Base-by-base conservation (phyloP, 139 green algal species). In the Chlamydomonas schloesseri region DNA sequence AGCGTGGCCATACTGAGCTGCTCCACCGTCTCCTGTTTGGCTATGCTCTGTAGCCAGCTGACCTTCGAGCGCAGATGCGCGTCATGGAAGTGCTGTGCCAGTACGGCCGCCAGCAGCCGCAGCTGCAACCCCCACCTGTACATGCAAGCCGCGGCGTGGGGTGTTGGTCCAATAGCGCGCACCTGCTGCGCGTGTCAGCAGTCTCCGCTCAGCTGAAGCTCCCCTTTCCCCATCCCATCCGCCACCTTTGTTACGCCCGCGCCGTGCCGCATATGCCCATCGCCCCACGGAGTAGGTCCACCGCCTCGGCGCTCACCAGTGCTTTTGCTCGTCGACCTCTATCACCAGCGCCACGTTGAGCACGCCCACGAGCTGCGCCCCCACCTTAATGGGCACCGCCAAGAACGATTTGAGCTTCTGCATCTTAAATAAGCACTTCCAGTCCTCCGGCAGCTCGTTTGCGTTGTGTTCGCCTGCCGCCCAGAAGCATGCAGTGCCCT, bases 341-440 rank as follows among this genome's bases (percentile, higher is more conserved):
- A 81, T 84, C 15, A 83, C 73, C 20, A 89, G 65, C 18, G 84
- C 84, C 47, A 89, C 84, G 73, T 89, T 89, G 28, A 89, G 84
- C 58, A 89, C 84, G 1, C 84, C 84, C 18, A 73, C 64, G 9
- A 89, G 84, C 84, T 89, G 84, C 13, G 73, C 64, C 31, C 84
- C 84, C 8, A 89, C 84, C 34, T 89, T 89, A 53, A 89, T 89
- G 13, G 84, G 84, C 34, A 89, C 84, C 13, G 84, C 84, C 74
- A 89, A 36, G 67, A 89, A 89, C 1, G 84, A 89, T 17, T 79
- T 78, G 17, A 89, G 74, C 50, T 84, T 84, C 57, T 89, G 84
- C 64, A 82, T 89, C 46, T 84, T 84, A 18, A 75, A 89, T 17
- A 89, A 53, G 53, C 84, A 89, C 58, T 84, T 84, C 84, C 84